Conservation (phyloP, 768 basidiomycete genomes). For the Pleurotus salmoneostramineus region DNA sequence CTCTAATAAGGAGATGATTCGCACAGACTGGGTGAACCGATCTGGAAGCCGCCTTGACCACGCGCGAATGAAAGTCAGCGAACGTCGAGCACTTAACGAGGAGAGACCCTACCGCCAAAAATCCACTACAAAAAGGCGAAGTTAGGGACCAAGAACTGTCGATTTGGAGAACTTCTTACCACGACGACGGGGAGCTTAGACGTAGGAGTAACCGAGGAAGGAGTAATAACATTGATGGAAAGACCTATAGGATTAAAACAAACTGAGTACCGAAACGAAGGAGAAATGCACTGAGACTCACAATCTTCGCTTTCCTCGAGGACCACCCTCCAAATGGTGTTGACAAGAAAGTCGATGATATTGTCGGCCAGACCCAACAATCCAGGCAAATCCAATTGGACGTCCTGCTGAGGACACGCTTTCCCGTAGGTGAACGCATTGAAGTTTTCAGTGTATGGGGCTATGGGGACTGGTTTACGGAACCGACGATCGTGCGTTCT, state of each 20-base stretch:
- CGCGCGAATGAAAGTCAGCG: neutral
- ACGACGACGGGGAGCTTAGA: constrained; percentile 46
- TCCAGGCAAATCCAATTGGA: constrained; percentile 20
- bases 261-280: neutral
- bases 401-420: neutral
- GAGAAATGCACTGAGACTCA: constrained; percentile 15
- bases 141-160: neutral
- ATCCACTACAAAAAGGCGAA: constrained; percentile 32
- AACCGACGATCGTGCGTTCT: neutral
- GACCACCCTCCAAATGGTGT: constrained; percentile 18
- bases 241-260: constrained; percentile 23
- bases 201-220: constrained; percentile 25
- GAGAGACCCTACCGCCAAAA: constrained; percentile 27
- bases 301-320: constrained; percentile 40
- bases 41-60: constrained; percentile 14
- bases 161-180: constrained; percentile 25
- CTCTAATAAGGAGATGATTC: neutral
- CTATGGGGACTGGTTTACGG: neutral
- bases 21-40: constrained; percentile 15
- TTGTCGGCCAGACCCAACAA: constrained; percentile 22
- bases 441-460: neutral
- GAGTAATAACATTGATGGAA: constrained; percentile 43
- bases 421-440: neutral
- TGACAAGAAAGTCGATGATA: constrained; percentile 23
- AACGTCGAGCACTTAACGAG: neutral